Evolutionary conservation across 805 yeast genomes (phyloP), one percentile per base, ranked within the genome.

Genomic region (Tanozyma kutaoensis): DNA sequence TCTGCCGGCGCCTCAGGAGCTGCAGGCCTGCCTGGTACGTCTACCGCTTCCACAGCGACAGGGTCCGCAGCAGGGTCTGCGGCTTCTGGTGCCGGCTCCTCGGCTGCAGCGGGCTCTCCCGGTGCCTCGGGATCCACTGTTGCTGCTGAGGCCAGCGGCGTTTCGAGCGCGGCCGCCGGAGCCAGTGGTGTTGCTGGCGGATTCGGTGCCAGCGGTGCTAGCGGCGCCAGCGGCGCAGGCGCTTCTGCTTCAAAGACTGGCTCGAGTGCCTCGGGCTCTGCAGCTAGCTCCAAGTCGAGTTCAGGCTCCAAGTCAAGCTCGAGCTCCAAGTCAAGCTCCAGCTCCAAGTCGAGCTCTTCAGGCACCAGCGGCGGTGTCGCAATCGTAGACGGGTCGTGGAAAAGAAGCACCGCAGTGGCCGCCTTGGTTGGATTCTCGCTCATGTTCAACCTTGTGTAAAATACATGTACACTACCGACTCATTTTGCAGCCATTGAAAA

Each of bases 361-460:
- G 27, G 40, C 9, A 23, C 36, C 9, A 28, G 40, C 18, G 31
- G 30, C 23, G 29, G 5, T 10, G 19, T 18, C n/a, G 15, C 32
- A 15, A 28, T 27, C 28, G 20, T 38, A 22, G 50, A 45, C 8
- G 43, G 50, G 12, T 35, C 47, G 22, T 55, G 59, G 62, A 56
- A 57, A 43, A 53, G 43, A 42, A 47, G 57, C 23, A 49, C 43
- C 29, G 52, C 49, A 16, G 45, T 57, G 24, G 56, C 53, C 24
- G 56, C 52, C 27, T 24, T 56, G 28, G 46, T 56, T 24, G 62
- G 61, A 23, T 34, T 46, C 30, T 46, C 58, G 21, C 51, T 56
- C 31, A 29, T 54, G 17, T 36, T 52, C 39, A 55, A 54, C 43
- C 20, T 39, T 11, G n/a, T 21, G n/a, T 21, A 21, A 12, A 11